Evolutionary conservation across 2,329 filamentous ascomycete species (phyloP).

Genomic region (Passalora sequoiae): DNA sequence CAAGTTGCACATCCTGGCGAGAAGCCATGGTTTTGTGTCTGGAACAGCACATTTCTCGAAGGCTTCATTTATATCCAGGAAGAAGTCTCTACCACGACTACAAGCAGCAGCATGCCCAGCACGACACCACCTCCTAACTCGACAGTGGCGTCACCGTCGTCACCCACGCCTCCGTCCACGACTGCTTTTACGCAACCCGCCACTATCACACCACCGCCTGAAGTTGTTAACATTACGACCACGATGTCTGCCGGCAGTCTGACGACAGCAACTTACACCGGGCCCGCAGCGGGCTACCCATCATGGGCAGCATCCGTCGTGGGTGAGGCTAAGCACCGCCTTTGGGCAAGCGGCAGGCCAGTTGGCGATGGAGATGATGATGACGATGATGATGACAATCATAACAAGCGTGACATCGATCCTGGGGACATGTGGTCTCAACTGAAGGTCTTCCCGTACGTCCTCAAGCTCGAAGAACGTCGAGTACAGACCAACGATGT

Average conservation of each 20-base stretch:
- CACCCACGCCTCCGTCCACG: slow-evolving; percentile 14
- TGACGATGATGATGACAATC: slow-evolving; percentile 5
- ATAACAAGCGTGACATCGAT: slow-evolving; percentile 6
- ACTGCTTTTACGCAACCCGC: not conserved
- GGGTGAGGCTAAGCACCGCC: slow-evolving; percentile 4
- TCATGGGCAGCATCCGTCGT: slow-evolving; percentile 9
- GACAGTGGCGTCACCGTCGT: slow-evolving; percentile 10
- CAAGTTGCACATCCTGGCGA: slow-evolving; percentile 50
- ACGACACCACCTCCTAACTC: slow-evolving; percentile 11
- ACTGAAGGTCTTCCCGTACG: slow-evolving; percentile 42
- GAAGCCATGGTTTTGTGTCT: slow-evolving; percentile 64
- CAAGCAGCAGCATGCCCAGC: slow-evolving; percentile 11
- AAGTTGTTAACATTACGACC: slow-evolving; percentile 10
- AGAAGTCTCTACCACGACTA: slow-evolving; percentile 36
- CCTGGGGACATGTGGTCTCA: not conserved
- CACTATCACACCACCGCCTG: not conserved
- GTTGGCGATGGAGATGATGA: not conserved
- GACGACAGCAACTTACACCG: slow-evolving; percentile 22
- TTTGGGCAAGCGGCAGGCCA: no score
- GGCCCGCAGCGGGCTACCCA: slow-evolving; percentile 9
- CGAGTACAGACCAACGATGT: slow-evolving; percentile 39
- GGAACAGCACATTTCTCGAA: slow-evolving; percentile 63
- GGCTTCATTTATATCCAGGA: slow-evolving; percentile 61
- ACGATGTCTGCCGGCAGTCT: slow-evolving; percentile 17
- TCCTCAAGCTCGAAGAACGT: slow-evolving; percentile 63